Conservation (phyloP, 805 yeast genomes). For the Hanseniaspora meyeri region DNA sequence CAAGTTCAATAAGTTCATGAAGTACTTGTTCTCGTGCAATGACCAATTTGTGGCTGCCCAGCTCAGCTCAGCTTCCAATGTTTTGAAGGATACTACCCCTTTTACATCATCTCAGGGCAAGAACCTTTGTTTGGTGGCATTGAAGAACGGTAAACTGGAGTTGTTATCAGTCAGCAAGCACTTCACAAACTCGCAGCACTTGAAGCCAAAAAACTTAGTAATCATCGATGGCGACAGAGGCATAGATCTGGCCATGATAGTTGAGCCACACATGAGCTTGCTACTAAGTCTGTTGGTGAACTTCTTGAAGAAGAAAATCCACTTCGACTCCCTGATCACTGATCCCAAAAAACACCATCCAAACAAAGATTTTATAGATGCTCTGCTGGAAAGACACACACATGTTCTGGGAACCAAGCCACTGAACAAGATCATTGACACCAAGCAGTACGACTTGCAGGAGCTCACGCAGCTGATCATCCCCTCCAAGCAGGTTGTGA, state of each 20-base stretch:
- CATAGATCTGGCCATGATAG: slow-evolving; percentile 60
- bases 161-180: slow-evolving; percentile 56
- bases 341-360: slow-evolving; percentile 24
- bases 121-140: slow-evolving; percentile 34
- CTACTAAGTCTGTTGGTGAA: slow-evolving; percentile 60
- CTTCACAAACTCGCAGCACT: slow-evolving; percentile 27
- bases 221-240: slow-evolving; percentile 79
- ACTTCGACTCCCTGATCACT: slow-evolving; percentile 31
- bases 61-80: slow-evolving; percentile 23
- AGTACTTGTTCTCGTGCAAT: slow-evolving; percentile 34
- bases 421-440: slow-evolving; percentile 17
- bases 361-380: slow-evolving; percentile 21
- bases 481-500: slow-evolving; percentile 64
- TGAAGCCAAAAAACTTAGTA: slow-evolving; percentile 53
- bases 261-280: slow-evolving; percentile 51
- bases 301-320: slow-evolving; percentile 62
- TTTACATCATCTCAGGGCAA: slow-evolving; percentile 11
- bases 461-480: slow-evolving; percentile 43
- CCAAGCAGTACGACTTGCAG: slow-evolving; percentile 31
- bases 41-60: slow-evolving; percentile 30
- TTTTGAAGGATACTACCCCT: background rate
- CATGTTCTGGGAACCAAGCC: slow-evolving; percentile 15
- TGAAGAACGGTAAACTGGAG: slow-evolving; percentile 58
- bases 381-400: slow-evolving; percentile 23
- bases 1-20: slow-evolving; percentile 25